phyloP scores from a whole-genome alignment of 305 asterid genomes.

The Fraxinus platypoda region DNA sequence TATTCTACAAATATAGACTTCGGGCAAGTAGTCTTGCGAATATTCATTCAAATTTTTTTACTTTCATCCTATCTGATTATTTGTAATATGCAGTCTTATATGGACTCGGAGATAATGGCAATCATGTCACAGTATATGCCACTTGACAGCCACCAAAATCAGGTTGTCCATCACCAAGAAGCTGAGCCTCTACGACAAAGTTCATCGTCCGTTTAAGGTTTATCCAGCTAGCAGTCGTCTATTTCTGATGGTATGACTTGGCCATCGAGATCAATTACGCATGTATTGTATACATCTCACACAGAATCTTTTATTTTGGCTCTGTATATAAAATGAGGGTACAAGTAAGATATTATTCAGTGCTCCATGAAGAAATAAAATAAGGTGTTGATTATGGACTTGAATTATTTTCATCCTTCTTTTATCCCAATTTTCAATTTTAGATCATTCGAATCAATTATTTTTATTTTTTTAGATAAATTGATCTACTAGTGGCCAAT shows the following conservation, averaged over 20 bases:
- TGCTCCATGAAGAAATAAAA: not conserved
- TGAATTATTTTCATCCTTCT: not conserved
- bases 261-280: not conserved
- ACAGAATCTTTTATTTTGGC: not conserved
- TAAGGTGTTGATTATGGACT: not conserved
- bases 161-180: slow-evolving; percentile 58
- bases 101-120: slow-evolving; percentile 98
- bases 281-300: not conserved
- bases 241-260: not conserved
- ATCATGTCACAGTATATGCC: slow-evolving; percentile 98
- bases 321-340: not conserved
- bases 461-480: not conserved
- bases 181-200: slow-evolving; percentile 46
- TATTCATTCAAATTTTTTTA: not conserved
- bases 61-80: not conserved
- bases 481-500: not conserved
- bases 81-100: slow-evolving; percentile 64
- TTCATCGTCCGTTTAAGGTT: slow-evolving; percentile 46
- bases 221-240: not conserved
- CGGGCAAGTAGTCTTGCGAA: slow-evolving; percentile 46
- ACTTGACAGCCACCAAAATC: slow-evolving; percentile 71
- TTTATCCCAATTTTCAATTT: not conserved
- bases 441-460: not conserved
- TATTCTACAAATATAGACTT: slow-evolving; percentile 90
- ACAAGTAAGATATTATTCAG: not conserved